Conservation (phyloP, 495 filamentous ascomycete genomes). For the Astrothelium subdiscretum region DNA sequence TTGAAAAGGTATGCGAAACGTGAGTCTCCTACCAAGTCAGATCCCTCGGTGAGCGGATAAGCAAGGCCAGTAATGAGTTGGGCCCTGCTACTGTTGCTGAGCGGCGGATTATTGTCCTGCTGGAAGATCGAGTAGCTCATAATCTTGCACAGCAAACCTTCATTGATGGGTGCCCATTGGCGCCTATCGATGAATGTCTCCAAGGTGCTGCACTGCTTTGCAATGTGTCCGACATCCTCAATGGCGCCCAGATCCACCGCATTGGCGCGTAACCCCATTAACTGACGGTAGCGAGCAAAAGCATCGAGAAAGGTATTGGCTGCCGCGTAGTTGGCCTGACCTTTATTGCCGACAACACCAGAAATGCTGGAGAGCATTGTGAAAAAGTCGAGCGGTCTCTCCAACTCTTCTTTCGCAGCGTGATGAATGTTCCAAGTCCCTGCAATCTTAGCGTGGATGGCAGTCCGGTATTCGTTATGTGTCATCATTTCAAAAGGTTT, state of each 20-base stretch:
- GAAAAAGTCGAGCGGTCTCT: constrained; percentile 9
- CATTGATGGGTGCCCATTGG: constrained; percentile 12
- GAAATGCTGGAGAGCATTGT: constrained; percentile 5
- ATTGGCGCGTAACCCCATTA: not conserved
- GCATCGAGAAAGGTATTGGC: constrained; percentile 4
- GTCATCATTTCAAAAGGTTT: not conserved
- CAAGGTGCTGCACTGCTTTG: not conserved
- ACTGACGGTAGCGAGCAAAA: not conserved
- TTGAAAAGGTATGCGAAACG: not conserved
- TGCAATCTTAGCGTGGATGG: not conserved
- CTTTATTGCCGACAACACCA: constrained; percentile 1
- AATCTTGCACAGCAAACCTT: constrained; percentile 7
- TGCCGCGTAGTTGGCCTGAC: constrained; percentile 8
- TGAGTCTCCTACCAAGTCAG: not conserved
- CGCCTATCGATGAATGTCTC: constrained; percentile 4
- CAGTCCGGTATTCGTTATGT: not conserved
- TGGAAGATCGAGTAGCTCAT: constrained; percentile 10
- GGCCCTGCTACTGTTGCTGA: not conserved
- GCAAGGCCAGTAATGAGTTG: constrained; percentile 16
- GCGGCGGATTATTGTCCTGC: constrained; percentile 1
- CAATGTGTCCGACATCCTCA: constrained; percentile 1
- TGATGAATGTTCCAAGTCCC: constrained; percentile 5
- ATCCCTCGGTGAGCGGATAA: not conserved
- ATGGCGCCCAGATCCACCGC: constrained; percentile 5
- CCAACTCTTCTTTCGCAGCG: not conserved